A percentile compares a stretch with the other conserved stretches of the same genome.
These are phyloP conservation scores for Pelargonium australe DNA, from an alignment of 441 rosid genomes.

Conservation along the genomic window DNA sequence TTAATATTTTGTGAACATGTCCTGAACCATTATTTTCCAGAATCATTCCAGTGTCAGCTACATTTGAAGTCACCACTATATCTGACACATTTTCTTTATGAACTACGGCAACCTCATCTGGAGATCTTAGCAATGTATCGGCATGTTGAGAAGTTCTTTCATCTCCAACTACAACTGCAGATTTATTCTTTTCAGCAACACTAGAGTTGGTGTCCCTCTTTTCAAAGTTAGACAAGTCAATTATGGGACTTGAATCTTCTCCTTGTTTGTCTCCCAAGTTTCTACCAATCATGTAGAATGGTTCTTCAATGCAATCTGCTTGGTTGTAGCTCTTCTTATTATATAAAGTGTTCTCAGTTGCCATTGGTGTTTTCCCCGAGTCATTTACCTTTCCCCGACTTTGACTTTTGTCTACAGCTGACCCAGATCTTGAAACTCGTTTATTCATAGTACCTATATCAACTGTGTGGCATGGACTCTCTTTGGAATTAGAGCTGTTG, in stretches of 20 bases:
- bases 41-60: not conserved
- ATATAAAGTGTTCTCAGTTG: not conserved
- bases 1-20: not conserved
- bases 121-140: too few relatives aligned
- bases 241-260: conserved; percentile 7
- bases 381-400: conserved; percentile 9
- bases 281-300: conserved; percentile 18
- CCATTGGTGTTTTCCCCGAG: not conserved
- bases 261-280: conserved; percentile 11
- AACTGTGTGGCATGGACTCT: not conserved
- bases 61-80: conserved; percentile 1
- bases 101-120: not conserved
- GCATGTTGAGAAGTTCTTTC: not conserved
- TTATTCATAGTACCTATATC: conserved; percentile 13
- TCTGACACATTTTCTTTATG: not conserved
- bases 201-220: conserved; percentile 5
- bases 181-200: conserved; percentile 1
- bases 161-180: not conserved
- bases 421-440: conserved; percentile 11
- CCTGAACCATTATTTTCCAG: not conserved
- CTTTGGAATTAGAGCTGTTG: not conserved
- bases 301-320: conserved; percentile 19
- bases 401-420: conserved; percentile 12
- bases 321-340: not conserved
- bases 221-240: conserved; percentile 24